Base-by-base conservation (phyloP, 768 basidiomycete genomes). In the Sutorius australiensis region DNA sequence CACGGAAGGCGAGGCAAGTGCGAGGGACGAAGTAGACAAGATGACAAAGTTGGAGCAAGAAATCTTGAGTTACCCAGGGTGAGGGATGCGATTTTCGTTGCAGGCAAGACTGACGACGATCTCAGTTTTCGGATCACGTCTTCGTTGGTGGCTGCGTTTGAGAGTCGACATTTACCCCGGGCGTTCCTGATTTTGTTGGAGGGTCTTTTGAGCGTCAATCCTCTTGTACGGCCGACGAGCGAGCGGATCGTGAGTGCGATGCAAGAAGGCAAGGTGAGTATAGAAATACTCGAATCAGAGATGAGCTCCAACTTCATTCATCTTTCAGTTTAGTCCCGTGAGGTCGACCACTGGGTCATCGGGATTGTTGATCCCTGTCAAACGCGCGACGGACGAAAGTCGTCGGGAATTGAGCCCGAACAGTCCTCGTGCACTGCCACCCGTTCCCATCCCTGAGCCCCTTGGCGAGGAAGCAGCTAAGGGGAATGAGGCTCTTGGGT, bases 41-140 rank as follows among this genome's bases (percentile, higher is more conserved):
- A 77, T 89, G 73, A 78, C 82, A 37, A 73, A 72, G 41, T 71
- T 98, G 34, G 86, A 91, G 61, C 75, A 74, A 45, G 91, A 94
- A 63, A 87, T 97, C 10, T 54, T 80, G 53, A 61, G 67, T 3
- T 98, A 95, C 72, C 71, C 78, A 42, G 95, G 95, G 83, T 92
- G 57, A 38, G 77, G 61, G 41, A 30, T 48, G 16, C 4, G 12
- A 11, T 24, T 46, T 33, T 46, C 30, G 38, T n/a, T 24, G 39
- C 28, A 34, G 53, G 33, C 27, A 16, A 17, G 21, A 28, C 17
- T 68, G 55, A 61, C 38, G 37, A 49, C 13, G 19, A n/a, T 5
- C 21, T n/a, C 46, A 81, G 80, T 5, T 84, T 83, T 66, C 75
- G 73, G 58, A 78, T 81, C 0, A 81, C 76, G 0, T 54, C 79